These are phyloP conservation scores for Pugionium cornutum DNA, from an alignment of 345 rosid genomes.

Conservation along the genomic window DNA sequence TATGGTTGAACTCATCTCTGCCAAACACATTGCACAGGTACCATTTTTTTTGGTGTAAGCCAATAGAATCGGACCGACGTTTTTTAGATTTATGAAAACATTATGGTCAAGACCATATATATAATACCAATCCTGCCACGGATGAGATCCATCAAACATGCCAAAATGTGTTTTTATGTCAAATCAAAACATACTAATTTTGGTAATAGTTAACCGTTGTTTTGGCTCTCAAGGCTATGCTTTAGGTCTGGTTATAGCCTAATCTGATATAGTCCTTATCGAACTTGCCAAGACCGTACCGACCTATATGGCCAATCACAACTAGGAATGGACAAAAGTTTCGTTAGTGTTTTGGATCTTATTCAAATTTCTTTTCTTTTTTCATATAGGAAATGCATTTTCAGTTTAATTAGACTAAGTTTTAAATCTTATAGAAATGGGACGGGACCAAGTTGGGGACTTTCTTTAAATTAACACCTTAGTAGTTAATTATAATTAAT, in stretches of 20 bases:
- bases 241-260: not conserved
- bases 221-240: constrained; percentile 13
- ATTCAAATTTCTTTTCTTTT: not conserved
- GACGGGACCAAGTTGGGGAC: too few species aligned
- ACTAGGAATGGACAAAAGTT: constrained; percentile 9
- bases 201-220: not conserved
- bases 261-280: not conserved
- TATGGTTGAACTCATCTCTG: constrained; percentile 98
- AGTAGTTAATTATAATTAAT: too few species aligned
- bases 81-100: not conserved
- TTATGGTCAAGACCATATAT: not conserved
- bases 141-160: not conserved
- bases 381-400: not conserved
- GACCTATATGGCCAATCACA: constrained; percentile 14
- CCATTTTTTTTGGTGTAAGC: not conserved
- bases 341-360: not conserved
- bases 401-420: too few species aligned
- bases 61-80: constrained; percentile 1
- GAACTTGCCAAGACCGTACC: not conserved
- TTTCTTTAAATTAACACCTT: too few species aligned
- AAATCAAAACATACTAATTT: too few species aligned
- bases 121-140: not conserved
- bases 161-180: too few species aligned
- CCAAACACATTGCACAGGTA: constrained; percentile 99
- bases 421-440: too few species aligned